These are phyloP conservation scores for Acorus gramineus DNA, from an alignment of 106 monocot genomes.

Conservation along the genomic window DNA sequence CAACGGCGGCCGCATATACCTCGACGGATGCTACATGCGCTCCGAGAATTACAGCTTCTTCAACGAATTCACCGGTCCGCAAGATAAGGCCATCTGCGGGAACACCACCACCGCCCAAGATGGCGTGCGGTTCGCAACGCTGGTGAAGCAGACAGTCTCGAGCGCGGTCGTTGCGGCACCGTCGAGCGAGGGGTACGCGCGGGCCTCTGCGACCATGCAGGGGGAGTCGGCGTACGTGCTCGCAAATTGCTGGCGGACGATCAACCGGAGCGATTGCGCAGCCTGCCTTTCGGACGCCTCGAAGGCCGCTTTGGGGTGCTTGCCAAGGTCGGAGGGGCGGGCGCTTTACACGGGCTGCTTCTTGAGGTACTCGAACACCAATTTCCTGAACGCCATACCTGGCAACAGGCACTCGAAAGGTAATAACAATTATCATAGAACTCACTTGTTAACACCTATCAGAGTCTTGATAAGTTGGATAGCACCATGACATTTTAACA, in stretches of 20 bases:
- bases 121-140: background rate
- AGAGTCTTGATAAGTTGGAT: too few relatives aligned
- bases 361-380: constrained; percentile 4
- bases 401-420: too few relatives aligned
- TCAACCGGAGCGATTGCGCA: background rate
- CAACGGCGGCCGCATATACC: background rate
- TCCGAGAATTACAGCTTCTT: constrained; percentile 8
- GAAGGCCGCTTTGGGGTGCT: background rate
- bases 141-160: background rate
- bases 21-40: constrained; percentile 9
- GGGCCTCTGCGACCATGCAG: background rate
- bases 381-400: background rate
- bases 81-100: constrained; percentile 1
- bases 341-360: constrained; percentile 7
- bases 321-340: constrained; percentile 1
- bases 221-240: constrained; percentile 1
- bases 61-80: background rate
- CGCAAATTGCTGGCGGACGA: constrained; percentile 7
- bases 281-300: constrained; percentile 1
- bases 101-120: background rate
- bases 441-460: too few relatives aligned
- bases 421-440: too few relatives aligned
- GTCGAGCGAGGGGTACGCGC: background rate
- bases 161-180: background rate
- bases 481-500: too few relatives aligned